A percentile compares a stretch with the other conserved stretches of the same genome.
These are phyloP conservation scores for Acer yangbiense DNA, from an alignment of 345 rosid species.

Conservation along the genomic window DNA sequence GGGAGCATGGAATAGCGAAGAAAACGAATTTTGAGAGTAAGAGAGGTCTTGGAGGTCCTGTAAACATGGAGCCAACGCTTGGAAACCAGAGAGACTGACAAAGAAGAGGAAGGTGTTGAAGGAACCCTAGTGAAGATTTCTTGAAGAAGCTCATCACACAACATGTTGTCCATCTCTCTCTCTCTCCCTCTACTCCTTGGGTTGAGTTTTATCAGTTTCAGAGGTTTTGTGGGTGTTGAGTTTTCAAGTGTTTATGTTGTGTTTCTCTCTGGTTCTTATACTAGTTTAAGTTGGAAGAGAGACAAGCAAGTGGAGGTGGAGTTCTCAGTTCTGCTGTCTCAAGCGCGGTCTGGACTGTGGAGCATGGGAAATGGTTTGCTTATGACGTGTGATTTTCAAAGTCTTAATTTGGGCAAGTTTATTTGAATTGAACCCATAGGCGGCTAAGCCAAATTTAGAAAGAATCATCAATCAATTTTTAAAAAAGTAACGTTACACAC, in stretches of 20 bases:
- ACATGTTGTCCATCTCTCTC: conserved; percentile 43
- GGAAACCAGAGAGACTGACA: conserved; percentile 67
- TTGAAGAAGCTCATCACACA: conserved; percentile 77
- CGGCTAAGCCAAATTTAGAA: not conserved
- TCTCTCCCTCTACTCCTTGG: no score
- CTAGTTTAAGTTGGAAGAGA: not conserved
- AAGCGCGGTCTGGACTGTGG: no score
- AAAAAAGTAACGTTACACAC: no score
- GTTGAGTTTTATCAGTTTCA: no score
- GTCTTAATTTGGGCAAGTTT: not conserved
- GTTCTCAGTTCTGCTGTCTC: no score
- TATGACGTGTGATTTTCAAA: no score
- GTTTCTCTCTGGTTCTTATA: not conserved
- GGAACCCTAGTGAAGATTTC: conserved; percentile 67
- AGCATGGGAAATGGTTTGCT: no score
- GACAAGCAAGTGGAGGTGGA: no score
- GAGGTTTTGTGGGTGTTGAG: no score
- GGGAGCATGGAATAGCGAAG: conserved; percentile 36
- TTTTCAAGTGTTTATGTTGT: no score
- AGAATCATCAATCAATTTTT: no score
- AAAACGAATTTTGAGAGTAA: conserved; percentile 50
- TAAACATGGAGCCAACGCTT: conserved; percentile 90
- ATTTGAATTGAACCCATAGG: not conserved
- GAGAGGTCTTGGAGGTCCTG: conserved; percentile 64
- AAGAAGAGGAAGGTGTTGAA: conserved; percentile 28